Conservation (phyloP, 805 yeast species). For the Candida nitratophila region DNA sequence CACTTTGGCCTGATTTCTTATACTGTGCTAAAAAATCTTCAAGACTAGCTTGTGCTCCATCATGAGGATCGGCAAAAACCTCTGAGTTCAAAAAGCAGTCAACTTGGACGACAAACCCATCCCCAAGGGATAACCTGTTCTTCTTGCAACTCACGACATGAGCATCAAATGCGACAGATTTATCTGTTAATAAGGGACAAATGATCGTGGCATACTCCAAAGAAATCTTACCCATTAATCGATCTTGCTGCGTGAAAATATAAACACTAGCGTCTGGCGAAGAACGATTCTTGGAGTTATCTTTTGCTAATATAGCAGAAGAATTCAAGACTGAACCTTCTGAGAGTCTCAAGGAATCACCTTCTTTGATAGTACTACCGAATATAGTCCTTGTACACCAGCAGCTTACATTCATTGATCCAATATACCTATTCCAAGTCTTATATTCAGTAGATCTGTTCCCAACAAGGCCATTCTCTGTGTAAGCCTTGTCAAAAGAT, state of each 20-base stretch:
- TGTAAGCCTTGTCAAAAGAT: too few species aligned
- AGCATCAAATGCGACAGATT: slow-evolving; percentile 47
- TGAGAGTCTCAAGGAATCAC: background rate
- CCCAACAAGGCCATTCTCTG: too few species aligned
- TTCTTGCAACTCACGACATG: slow-evolving; percentile 50
- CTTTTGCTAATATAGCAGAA: background rate
- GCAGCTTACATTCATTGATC: slow-evolving; percentile 52
- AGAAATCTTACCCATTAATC: slow-evolving; percentile 74
- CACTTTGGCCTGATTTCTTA: background rate
- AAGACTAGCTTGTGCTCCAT: slow-evolving; percentile 1
- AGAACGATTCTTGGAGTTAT: slow-evolving; percentile 5
- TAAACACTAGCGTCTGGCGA: slow-evolving; percentile 9
- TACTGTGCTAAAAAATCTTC: background rate
- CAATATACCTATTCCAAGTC: slow-evolving; percentile 36
- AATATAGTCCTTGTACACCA: slow-evolving; percentile 68
- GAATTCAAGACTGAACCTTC: background rate
- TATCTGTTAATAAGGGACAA: slow-evolving; percentile 54
- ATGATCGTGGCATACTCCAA: slow-evolving; percentile 62
- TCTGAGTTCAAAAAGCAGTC: slow-evolving; percentile 51
- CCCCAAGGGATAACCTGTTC: slow-evolving; percentile 61
- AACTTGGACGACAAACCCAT: slow-evolving; percentile 60
- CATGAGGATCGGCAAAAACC: slow-evolving; percentile 11
- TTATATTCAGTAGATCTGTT: background rate
- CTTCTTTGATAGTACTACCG: slow-evolving; percentile 9
- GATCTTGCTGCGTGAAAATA: slow-evolving; percentile 19